Base-by-base conservation (phyloP, 345 rosid genomes). In the Aethionema arabicum region DNA sequence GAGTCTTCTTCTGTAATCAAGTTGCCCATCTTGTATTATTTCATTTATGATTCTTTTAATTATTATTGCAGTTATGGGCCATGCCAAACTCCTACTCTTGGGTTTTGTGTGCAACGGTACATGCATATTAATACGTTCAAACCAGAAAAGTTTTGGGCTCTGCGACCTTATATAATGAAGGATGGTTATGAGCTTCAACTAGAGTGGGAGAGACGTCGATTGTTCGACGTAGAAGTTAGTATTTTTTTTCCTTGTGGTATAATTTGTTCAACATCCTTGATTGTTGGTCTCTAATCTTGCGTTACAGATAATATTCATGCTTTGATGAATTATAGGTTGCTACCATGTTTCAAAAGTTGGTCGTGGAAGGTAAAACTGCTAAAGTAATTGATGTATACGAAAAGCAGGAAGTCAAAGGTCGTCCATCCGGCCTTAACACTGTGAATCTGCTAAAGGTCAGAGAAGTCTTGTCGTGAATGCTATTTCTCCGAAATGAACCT, bases 81-180 rank as follows among this genome's bases (percentile, higher is more conserved):
- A 49, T 87, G 95, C 69, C 98, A 92, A 79, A 89, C 95, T 65
- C 98, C 93, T 52, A 92, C 96, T 9, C 98, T 92, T 62, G 98
- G 98, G 67, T 92, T 89, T 56, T 89, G 98, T 59, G 98, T 92
- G 46, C 95, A 87, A 69, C 86, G 95, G 5, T 81, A 89, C 79
- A 73, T 89, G 79, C 95, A 92, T 73, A 87, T 92, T 70, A 87
- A 80, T 43, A 85, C 93, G 63, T 92, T 87, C 72, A 89, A 84
- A 80, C 83, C 95, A 44, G 98, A 89, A 75, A 83, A 76, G 52
- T 92, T 73, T 82, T 92, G 98, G 98, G 63, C 80, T 21, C 56
- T 89, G 70, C 88, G 59, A 52, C 93, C 96, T 49, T 67, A 80
- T 72, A 52, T 87, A 38, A 54, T 74, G 33, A 73, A 72, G 46